Conservation (phyloP, 192 early-diverging fungal species). For the Fimicolochytrium jonesii region DNA sequence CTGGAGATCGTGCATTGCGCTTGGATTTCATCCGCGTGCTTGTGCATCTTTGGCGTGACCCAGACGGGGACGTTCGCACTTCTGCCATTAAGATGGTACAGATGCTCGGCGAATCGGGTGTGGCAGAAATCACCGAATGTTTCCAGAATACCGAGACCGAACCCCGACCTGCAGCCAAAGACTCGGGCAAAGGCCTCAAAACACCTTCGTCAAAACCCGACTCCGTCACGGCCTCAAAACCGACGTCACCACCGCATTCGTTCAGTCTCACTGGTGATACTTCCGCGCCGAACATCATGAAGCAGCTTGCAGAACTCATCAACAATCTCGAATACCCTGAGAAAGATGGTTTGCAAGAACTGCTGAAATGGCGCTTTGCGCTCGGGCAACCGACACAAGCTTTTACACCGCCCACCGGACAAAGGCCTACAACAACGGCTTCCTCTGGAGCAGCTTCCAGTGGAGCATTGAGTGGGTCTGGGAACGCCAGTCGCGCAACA, state of each 20-base stretch:
- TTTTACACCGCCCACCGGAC: neutral
- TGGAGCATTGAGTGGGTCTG: too few relatives aligned
- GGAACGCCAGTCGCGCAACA: too few relatives aligned
- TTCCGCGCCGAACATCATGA: conserved; percentile 38
- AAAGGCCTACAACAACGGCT: too few relatives aligned
- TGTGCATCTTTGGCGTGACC: conserved; percentile 49
- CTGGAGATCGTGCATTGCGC: conserved; percentile 15
- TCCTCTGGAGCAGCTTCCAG: too few relatives aligned
- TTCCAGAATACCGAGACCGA: conserved; percentile 35
- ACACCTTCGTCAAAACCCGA: too few relatives aligned
- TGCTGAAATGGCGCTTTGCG: conserved; percentile 51
- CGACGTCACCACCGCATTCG: too few relatives aligned
- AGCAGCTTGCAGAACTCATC: conserved; percentile 43
- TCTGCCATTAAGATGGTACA: conserved; percentile 48
- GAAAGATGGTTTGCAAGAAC: conserved; percentile 46
- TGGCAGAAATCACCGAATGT: conserved; percentile 45
- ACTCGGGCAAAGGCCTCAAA: too few relatives aligned
- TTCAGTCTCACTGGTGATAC: too few relatives aligned
- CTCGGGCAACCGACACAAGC: too few relatives aligned
- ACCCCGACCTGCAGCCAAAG: too few relatives aligned
- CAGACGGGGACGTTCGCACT: conserved; percentile 48
- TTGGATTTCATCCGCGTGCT: conserved; percentile 33
- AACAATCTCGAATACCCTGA: conserved; percentile 49
- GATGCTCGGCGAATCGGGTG: conserved; percentile 40
- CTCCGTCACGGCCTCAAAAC: too few relatives aligned